Base-by-base conservation (phyloP, 768 basidiomycete genomes). In the Pleurotus citrinopileatus region DNA sequence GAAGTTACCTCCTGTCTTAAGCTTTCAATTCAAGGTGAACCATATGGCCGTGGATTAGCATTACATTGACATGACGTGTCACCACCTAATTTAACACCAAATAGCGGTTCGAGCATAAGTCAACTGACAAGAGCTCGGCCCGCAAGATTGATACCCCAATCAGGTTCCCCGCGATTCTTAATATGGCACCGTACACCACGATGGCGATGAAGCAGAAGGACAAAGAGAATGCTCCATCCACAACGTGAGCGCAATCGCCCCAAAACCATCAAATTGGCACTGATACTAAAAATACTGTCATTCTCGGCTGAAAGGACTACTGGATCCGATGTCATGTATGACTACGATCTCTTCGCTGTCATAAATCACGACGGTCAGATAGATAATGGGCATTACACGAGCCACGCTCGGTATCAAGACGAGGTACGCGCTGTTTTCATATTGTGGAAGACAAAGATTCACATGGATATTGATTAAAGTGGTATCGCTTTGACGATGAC, bases 401-500 rank as follows among this genome's bases (percentile, higher is more conserved):
- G 88, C 65, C 94, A 80, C 67, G 87, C 89, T 13, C 80, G 91
- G 22, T 92, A 84, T 61, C 81, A 87, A 53, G 89, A 96, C 62
- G 92, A 94, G 73, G 89, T 91, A 59, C 56, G 87, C 72, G 37
- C 32, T 47, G 19, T 55, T 25, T 13, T 50, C 26, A 26, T 15
- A 36, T 52, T 44, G 19, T 20, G 37, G 32, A 17, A 17, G 37
- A 37, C 47, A 55, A 22, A 51, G 46, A 42, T 54, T 26, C 38
- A 29, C 46, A 40, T 52, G 20, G 53, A 46, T 26, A 29, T 32
- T 47, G 48, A 9, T 38, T 26, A 26, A 66, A 95, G 86, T 98
- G 93, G 93, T 96, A 90, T 70, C 86, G 86, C 20, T 94, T 93
- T 67, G 94, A 97, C 66, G 94, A 97, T 64, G 94, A 95, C 62